These are phyloP conservation scores for Heterotrichella gracilis DNA, from an alignment of 352 stramenopile species.

Conservation along the genomic window DNA sequence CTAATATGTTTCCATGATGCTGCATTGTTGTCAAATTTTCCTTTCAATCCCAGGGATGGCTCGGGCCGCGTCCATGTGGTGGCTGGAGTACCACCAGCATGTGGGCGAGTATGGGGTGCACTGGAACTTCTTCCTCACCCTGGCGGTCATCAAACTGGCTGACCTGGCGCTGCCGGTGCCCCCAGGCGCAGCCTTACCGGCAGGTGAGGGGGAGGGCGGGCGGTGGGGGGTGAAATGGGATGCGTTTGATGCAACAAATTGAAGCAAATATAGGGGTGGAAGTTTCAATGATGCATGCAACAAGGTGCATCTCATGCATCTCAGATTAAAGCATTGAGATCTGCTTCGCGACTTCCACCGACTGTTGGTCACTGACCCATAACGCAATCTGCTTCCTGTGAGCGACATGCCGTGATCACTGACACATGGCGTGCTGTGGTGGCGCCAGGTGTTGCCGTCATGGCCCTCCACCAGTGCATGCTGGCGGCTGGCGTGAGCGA, in stretches of 20 bases:
- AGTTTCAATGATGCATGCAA: too few relatives aligned
- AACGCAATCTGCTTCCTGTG: too few relatives aligned
- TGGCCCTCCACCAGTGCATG: neutral
- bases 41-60: constrained; percentile 10
- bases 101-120: constrained; percentile 90
- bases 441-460: constrained; percentile 19
- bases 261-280: too few relatives aligned
- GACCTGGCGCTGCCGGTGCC: constrained; percentile 29
- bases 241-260: too few relatives aligned
- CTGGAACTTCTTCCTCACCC: constrained; percentile 98
- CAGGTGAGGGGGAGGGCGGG: too few relatives aligned
- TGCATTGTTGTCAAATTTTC: constrained; percentile 10
- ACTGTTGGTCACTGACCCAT: too few relatives aligned
- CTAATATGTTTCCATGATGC: too few relatives aligned
- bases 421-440: constrained; percentile 24
- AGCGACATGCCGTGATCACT: constrained; percentile 25
- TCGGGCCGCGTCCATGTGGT: constrained; percentile 13
- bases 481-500: neutral
- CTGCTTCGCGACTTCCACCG: too few relatives aligned
- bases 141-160: constrained; percentile 39
- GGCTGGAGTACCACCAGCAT: constrained; percentile 37
- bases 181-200: too few relatives aligned
- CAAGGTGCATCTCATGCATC: too few relatives aligned
- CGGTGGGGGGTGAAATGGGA: too few relatives aligned
- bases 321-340: too few relatives aligned